phyloP scores from a whole-genome alignment of 2,329 filamentous ascomycete genomes.

The Lachnum nothofagi region DNA sequence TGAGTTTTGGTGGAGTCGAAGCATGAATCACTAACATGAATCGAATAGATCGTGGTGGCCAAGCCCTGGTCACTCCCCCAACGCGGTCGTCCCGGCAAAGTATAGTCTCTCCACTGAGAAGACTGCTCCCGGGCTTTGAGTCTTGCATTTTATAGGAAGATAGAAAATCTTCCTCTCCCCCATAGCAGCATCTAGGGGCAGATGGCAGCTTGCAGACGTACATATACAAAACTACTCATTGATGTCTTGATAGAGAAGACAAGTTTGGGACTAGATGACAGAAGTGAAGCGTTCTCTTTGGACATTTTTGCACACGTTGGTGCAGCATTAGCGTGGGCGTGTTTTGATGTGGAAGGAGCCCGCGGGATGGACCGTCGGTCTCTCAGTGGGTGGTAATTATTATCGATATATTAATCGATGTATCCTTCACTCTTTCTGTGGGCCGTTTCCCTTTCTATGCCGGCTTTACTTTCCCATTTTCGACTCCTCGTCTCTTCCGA shows the following conservation, averaged over 20 bases:
- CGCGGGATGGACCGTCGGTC: background rate
- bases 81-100: constrained; percentile 22
- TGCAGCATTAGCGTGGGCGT: constrained; percentile 4
- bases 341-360: background rate
- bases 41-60: constrained; percentile 23
- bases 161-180: too few species aligned
- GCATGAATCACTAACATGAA: constrained; percentile 8
- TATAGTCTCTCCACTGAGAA: constrained; percentile 14
- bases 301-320: background rate
- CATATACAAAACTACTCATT: background rate
- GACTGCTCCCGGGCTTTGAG: background rate
- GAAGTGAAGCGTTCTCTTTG: too few species aligned
- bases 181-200: too few species aligned
- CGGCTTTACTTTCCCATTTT: background rate
- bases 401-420: background rate
- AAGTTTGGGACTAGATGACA: background rate
- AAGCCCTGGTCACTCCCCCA: constrained; percentile 30
- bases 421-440: background rate
- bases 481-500: too few species aligned
- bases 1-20: background rate
- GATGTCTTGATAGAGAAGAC: background rate
- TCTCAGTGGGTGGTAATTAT: background rate
- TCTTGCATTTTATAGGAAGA: background rate
- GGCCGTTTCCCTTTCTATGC: too few species aligned
- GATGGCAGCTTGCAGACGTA: background rate